phyloP scores from a whole-genome alignment of 2,329 filamentous ascomycete species.

The Monilinia laxa region DNA sequence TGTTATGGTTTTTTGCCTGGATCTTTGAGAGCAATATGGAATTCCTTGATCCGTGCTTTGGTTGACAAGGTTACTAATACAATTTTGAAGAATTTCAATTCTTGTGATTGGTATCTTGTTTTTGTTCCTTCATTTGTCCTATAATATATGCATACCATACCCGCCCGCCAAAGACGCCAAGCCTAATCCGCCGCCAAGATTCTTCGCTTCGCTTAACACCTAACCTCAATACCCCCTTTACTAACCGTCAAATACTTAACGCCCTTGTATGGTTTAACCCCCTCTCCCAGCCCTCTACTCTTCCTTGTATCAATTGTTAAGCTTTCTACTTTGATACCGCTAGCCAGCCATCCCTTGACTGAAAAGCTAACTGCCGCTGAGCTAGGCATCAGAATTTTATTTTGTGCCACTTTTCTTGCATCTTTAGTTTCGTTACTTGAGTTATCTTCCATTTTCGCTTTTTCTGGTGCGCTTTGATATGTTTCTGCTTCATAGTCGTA shows the following conservation, averaged over 20 bases:
- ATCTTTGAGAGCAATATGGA: neutral
- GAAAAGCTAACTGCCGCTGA: constrained; percentile 72
- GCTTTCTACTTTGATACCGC: constrained; percentile 66
- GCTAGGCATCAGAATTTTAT: constrained; percentile 76
- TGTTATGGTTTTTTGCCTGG: neutral
- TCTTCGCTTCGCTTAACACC: constrained; percentile 45
- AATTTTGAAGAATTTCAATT: neutral
- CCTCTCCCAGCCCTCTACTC: constrained; percentile 81
- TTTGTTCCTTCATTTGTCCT: neutral
- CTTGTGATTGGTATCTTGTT: neutral
- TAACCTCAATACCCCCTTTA: constrained; percentile 62
- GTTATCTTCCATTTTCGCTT: constrained; percentile 42
- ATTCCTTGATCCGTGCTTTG: neutral
- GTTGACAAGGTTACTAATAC: neutral
- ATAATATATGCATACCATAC: constrained; percentile 12
- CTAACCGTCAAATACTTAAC: constrained; percentile 91
- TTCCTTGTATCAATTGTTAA: constrained; percentile 71
- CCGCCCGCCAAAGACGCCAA: constrained; percentile 17
- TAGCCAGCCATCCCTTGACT: constrained; percentile 67
- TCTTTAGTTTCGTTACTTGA: constrained; percentile 46
- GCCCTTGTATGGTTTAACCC: constrained; percentile 93
- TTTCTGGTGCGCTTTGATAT: constrained; percentile 49
- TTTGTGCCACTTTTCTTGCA: constrained; percentile 60
- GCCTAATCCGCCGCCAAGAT: constrained; percentile 9
- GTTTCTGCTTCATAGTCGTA: constrained; percentile 54